Conservation (phyloP, 2,329 filamentous ascomycete species). For the Lasiodiplodia sp. region DNA sequence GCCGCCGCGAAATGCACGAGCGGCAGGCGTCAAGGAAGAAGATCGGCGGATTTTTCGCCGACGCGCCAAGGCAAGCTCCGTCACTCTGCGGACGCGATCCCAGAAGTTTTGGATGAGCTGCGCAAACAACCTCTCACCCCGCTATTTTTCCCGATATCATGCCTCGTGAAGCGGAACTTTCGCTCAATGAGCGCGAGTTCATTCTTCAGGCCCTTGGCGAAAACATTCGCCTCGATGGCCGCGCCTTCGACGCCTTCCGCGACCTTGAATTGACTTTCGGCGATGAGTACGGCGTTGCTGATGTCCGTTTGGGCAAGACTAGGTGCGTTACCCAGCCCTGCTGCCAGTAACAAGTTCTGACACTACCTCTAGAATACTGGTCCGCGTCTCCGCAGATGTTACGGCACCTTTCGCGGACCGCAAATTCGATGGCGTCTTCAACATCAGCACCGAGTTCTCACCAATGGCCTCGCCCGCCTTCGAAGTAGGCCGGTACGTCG, state of each 20-base stretch:
- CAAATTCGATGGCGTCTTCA: constrained; percentile 95
- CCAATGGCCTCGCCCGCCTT: constrained; percentile 92
- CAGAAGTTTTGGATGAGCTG: constrained; percentile 14
- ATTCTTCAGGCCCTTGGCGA: constrained; percentile 82
- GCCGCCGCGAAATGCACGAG: constrained; percentile 1
- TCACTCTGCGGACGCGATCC: constrained; percentile 17
- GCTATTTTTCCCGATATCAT: constrained; percentile 60
- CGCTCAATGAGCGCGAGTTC: constrained; percentile 86
- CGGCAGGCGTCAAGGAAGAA: not conserved
- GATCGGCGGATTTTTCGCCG: constrained; percentile 19
- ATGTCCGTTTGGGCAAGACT: constrained; percentile 88
- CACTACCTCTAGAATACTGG: constrained; percentile 69
- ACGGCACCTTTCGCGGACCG: constrained; percentile 85
- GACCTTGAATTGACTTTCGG: constrained; percentile 81
- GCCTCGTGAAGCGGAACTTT: constrained; percentile 92
- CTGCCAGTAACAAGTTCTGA: constrained; percentile 32
- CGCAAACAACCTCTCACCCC: not conserved
- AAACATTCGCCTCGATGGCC: constrained; percentile 82
- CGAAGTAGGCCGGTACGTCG: constrained; percentile 74
- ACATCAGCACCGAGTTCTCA: constrained; percentile 87
- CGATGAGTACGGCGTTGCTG: constrained; percentile 88
- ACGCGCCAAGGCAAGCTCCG: constrained; percentile 26
- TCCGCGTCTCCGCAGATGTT: constrained; percentile 87
- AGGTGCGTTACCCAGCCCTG: constrained; percentile 63
- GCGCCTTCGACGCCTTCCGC: constrained; percentile 80